Percentiles rank a stretch among this genome's conserved stretches.
These are phyloP conservation scores for Aurifilum marmelostoma DNA, from an alignment of 2,329 filamentous ascomycete species.

Conservation along the genomic window DNA sequence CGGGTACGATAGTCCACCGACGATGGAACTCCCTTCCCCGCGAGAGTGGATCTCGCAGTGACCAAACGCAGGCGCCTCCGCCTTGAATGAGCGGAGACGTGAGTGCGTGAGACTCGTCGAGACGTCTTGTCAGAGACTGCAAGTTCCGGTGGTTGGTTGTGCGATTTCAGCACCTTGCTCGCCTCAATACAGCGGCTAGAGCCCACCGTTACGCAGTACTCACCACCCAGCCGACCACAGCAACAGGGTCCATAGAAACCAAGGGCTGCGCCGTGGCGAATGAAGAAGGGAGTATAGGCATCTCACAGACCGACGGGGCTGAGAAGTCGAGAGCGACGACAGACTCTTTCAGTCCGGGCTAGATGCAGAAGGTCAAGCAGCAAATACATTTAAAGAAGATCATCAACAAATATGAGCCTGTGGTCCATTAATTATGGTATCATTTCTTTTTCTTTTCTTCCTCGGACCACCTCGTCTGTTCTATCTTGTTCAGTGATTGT, in stretches of 20 bases:
- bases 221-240: conserved; percentile 15
- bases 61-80: not conserved
- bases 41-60: not conserved
- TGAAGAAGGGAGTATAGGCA: not conserved
- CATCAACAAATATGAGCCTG: not conserved
- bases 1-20: not conserved
- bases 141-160: not conserved
- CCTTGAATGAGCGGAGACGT: no score
- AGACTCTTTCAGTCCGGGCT: no score
- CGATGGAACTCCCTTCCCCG: not conserved
- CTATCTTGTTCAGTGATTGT: not conserved
- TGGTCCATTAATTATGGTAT: conserved; percentile 8
- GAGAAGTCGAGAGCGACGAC: not conserved
- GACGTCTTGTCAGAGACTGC: not conserved
- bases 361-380: not conserved
- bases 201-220: conserved; percentile 9
- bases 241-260: conserved; percentile 2
- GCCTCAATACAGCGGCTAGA: not conserved
- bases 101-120: not conserved
- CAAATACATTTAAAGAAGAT: not conserved
- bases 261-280: conserved; percentile 14
- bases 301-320: not conserved
- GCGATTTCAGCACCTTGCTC: not conserved
- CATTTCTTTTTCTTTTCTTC: not conserved
- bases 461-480: not conserved